Evolutionary conservation across 2,329 filamentous ascomycete genomes (phyloP).

Genomic region (Paecilomyces fulvus): DNA sequence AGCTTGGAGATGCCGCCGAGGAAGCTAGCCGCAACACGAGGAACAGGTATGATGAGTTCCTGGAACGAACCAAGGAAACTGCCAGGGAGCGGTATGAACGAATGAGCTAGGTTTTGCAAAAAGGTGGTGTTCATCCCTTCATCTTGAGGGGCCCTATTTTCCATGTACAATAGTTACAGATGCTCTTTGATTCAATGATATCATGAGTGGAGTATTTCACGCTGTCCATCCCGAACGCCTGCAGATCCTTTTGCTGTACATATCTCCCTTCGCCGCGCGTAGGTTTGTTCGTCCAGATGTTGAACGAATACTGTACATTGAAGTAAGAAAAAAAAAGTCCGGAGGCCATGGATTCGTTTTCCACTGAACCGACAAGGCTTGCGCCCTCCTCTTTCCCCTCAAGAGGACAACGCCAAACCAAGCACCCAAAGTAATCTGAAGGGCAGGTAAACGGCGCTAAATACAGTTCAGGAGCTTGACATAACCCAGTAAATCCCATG

Average conservation of each 20-base stretch:
- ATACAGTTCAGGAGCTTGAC: neutral
- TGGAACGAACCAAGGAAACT: conserved; percentile 39
- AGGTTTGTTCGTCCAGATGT: neutral
- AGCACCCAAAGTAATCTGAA: too few species aligned
- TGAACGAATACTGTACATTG: neutral
- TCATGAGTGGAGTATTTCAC: neutral
- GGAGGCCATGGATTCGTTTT: too few species aligned
- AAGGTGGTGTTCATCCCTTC: neutral
- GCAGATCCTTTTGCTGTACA: neutral
- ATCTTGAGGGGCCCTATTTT: neutral
- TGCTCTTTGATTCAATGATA: neutral
- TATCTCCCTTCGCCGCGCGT: neutral
- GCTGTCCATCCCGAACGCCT: neutral
- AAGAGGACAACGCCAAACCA: too few species aligned
- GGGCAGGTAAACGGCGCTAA: neutral
- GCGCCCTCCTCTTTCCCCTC: neutral
- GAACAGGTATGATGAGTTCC: conserved; percentile 39
- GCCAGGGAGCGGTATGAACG: conserved; percentile 41
- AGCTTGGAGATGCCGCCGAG: conserved; percentile 40
- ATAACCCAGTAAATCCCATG: too few species aligned
- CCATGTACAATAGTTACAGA: conserved; percentile 1
- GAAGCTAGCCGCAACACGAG: conserved; percentile 42
- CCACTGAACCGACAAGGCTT: neutral
- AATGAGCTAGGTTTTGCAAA: conserved; percentile 20
- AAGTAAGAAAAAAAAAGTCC: neutral